Conservation (phyloP, 1,284 basidiomycete species). For the Tranzscheliella williamsii region DNA sequence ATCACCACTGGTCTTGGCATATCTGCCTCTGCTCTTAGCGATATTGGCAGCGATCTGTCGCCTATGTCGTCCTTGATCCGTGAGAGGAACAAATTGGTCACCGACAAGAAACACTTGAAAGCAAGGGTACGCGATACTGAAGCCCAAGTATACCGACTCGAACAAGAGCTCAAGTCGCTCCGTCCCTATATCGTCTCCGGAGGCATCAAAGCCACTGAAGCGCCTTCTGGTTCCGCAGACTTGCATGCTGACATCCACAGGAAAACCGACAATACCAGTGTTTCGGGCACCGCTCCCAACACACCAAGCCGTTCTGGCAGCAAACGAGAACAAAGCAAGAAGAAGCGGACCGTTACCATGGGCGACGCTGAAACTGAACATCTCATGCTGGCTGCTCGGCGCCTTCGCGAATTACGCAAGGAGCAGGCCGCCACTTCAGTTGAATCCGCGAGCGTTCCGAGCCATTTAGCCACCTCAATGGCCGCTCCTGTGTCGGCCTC, state of each 20-base stretch:
- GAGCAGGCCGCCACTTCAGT: slow-evolving; percentile 12
- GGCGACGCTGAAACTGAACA: slow-evolving; percentile 63
- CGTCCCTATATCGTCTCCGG: slow-evolving; percentile 53
- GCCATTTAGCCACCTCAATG: slow-evolving; percentile 7
- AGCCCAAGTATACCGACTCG: slow-evolving; percentile 54
- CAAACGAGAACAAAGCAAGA: slow-evolving; percentile 30
- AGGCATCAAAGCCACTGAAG: slow-evolving; percentile 22
- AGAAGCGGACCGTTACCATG: slow-evolving; percentile 53
- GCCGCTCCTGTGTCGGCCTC: slow-evolving; percentile 3
- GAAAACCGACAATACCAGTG: slow-evolving; percentile 10
- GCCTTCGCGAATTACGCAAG: slow-evolving; percentile 49
- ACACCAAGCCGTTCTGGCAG: slow-evolving; percentile 40
- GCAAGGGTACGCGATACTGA: slow-evolving; percentile 54
- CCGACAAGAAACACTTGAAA: slow-evolving; percentile 57
- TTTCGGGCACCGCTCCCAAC: slow-evolving; percentile 25
- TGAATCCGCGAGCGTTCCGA: background rate
- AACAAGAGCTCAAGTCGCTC: slow-evolving; percentile 52
- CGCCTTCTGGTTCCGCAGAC: slow-evolving; percentile 1
- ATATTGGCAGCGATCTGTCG: slow-evolving; percentile 26
- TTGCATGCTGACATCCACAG: slow-evolving; percentile 4
- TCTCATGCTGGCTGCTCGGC: slow-evolving; percentile 61
- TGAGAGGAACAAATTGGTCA: slow-evolving; percentile 56
- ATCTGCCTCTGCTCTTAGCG: slow-evolving; percentile 17
- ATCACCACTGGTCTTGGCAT: slow-evolving; percentile 28
- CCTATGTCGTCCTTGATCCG: slow-evolving; percentile 40